Conservation (phyloP, 768 basidiomycete species). For the Suillus subaureus region DNA sequence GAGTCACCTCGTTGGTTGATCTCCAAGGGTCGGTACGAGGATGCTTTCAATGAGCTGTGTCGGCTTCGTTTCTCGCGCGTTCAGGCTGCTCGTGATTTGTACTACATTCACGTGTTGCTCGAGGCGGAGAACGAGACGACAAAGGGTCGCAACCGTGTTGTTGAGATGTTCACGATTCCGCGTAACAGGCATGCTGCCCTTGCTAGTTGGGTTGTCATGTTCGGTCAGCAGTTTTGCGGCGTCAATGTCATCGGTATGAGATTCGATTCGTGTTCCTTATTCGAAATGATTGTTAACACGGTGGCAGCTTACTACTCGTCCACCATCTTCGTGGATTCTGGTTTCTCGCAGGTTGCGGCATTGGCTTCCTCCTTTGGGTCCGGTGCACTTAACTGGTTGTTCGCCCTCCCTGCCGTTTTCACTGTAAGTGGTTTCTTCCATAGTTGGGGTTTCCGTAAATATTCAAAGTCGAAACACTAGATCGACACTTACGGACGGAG, state of each 20-base stretch:
- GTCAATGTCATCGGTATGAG: constrained; percentile 60
- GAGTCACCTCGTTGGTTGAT: constrained; percentile 90
- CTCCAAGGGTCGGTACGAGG: constrained; percentile 69
- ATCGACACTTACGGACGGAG: constrained; percentile 80
- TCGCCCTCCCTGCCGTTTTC: constrained; percentile 67
- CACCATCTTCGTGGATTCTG: constrained; percentile 66
- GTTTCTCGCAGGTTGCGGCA: constrained; percentile 54
- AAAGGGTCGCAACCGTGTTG: constrained; percentile 54
- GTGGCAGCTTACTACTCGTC: constrained; percentile 76
- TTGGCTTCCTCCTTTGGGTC: constrained; percentile 70
- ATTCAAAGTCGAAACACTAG: constrained; percentile 34
- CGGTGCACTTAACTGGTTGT: constrained; percentile 65
- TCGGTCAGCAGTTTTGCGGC: constrained; percentile 84
- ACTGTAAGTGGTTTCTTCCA: constrained; percentile 38
- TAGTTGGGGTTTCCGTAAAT: constrained; percentile 10
- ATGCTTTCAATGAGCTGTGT: constrained; percentile 66
- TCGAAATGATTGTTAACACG: neutral
- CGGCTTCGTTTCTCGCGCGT: constrained; percentile 70
- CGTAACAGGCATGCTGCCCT: constrained; percentile 68
- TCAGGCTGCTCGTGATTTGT: constrained; percentile 82
- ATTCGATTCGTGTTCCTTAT: neutral
- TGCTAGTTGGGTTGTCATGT: constrained; percentile 70
- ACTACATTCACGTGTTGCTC: constrained; percentile 75
- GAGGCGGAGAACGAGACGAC: constrained; percentile 64
- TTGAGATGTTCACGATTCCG: constrained; percentile 75